Evolutionary conservation across 331 rosid species (phyloP).

Genomic region (Telfairia occidentalis): DNA sequence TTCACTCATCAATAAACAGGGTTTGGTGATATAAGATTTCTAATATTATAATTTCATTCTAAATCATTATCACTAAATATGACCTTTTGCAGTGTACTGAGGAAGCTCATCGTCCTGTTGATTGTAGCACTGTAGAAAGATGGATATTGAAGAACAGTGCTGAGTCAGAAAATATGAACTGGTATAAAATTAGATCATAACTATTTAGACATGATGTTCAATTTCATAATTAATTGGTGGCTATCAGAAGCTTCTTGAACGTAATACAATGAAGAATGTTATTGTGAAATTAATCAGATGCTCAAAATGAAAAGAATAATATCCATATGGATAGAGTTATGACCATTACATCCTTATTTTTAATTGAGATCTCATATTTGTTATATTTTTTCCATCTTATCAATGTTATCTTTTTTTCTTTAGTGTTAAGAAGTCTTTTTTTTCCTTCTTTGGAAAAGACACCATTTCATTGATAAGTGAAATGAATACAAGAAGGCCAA

Average conservation of each 20-base stretch:
- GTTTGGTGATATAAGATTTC: no score
- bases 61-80: slow-evolving; percentile 4
- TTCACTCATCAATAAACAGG: no score
- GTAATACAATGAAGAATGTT: not conserved
- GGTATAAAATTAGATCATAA: slow-evolving; percentile 22
- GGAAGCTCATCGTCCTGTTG: slow-evolving; percentile 61
- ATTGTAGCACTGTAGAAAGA: slow-evolving; percentile 42
- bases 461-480: no score
- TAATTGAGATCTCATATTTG: not conserved
- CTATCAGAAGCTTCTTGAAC: not conserved
- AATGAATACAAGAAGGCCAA: no score
- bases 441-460: no score
- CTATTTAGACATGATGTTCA: not conserved
- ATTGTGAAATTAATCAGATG: not conserved
- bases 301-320: not conserved
- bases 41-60: not conserved
- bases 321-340: not conserved
- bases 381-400: not conserved
- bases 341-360: not conserved
- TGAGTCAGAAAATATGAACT: slow-evolving; percentile 33
- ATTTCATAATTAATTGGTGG: slow-evolving; percentile 1
- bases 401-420: not conserved
- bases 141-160: slow-evolving; percentile 38
- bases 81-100: slow-evolving; percentile 38
- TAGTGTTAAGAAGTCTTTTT: not conserved